phyloP scores from a whole-genome alignment of 2,329 filamentous ascomycete species.

The Fusarium metavorans region DNA sequence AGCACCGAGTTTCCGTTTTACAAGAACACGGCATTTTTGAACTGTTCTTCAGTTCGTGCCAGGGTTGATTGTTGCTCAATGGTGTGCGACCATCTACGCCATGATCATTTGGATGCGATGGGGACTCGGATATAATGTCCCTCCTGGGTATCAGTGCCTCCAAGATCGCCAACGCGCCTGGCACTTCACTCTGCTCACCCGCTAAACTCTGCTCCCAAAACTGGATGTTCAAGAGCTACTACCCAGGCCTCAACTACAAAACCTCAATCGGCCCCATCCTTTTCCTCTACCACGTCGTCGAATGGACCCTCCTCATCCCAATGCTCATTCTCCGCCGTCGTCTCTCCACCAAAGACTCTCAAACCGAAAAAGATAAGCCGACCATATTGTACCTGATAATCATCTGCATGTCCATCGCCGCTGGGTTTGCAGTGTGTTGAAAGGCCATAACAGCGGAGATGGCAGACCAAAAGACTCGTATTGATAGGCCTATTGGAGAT shows the following conservation, averaged over 20 bases:
- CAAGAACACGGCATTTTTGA: neutral
- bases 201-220: neutral
- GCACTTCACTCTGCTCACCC: neutral
- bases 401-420: neutral
- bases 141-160: neutral
- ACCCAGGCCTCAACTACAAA: neutral
- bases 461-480: neutral
- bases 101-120: neutral
- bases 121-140: neutral
- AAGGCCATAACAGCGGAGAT: neutral
- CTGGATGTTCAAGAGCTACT: neutral
- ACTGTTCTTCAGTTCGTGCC: neutral
- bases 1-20: neutral
- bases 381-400: neutral
- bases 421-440: neutral
- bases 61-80: neutral
- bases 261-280: neutral
- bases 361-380: neutral
- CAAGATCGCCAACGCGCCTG: neutral
- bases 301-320: neutral
- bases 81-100: neutral
- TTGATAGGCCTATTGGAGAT: neutral
- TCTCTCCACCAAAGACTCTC: neutral
- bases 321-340: neutral
- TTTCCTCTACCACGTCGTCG: neutral